Evolutionary conservation across 257 asterid species (phyloP).

Genomic region (Phtheirospermum japonicum): DNA sequence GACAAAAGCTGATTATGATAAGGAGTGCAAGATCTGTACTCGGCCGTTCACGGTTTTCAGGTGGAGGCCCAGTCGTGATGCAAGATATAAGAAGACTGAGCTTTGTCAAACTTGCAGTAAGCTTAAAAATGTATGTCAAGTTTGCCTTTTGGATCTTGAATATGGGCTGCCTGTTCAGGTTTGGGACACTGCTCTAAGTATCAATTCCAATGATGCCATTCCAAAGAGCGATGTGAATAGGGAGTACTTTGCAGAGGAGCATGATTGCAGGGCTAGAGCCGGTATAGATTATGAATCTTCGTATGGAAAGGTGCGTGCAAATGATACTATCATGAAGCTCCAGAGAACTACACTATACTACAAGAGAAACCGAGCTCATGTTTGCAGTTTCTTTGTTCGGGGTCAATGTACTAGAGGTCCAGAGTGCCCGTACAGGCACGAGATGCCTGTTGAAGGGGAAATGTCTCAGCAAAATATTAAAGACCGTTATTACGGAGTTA

Average conservation of each 20-base stretch:
- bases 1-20: slow-evolving; percentile 95
- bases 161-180: slow-evolving; percentile 99
- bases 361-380: slow-evolving; percentile 95
- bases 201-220: slow-evolving; percentile 85
- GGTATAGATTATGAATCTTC: slow-evolving; percentile 98
- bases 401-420: slow-evolving; percentile 98
- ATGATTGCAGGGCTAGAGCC: slow-evolving; percentile 97
- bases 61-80: slow-evolving; percentile 99
- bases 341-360: slow-evolving; percentile 95
- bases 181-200: slow-evolving; percentile 86
- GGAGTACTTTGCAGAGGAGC: slow-evolving; percentile 97
- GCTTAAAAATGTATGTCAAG: slow-evolving; percentile 99
- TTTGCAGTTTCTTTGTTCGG: slow-evolving; percentile 92
- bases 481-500: slow-evolving; percentile 93
- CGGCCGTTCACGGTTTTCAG: slow-evolving; percentile 94
- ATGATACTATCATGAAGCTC: slow-evolving; percentile 88
- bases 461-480: slow-evolving; percentile 92
- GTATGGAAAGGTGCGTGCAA: slow-evolving; percentile 86
- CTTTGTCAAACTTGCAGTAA: slow-evolving; percentile 98
- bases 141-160: slow-evolving; percentile 95
- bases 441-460: slow-evolving; percentile 97
- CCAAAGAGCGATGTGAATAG: too few species aligned
- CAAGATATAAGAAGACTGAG: slow-evolving; percentile 92
- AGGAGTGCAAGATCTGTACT: slow-evolving; percentile 98
- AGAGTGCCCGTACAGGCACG: slow-evolving; percentile 98